A percentile compares a stretch with the other conserved stretches of the same genome.
phyloP scores from a whole-genome alignment of 805 yeast species.

The Pichia eremophila region DNA sequence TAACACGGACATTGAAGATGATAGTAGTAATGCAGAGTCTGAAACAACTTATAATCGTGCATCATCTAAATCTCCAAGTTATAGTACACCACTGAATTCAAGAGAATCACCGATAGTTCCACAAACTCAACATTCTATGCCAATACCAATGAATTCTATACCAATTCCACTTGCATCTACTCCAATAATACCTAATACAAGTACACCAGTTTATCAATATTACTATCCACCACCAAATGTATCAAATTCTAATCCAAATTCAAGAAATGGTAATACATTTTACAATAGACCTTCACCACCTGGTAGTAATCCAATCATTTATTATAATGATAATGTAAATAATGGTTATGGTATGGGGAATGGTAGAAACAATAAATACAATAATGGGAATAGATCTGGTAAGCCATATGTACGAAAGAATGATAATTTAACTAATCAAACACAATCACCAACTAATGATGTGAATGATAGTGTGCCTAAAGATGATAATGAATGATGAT shows the following conservation, averaged over 20 bases:
- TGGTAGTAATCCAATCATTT: background rate
- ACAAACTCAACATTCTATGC: background rate
- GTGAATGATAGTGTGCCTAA: background rate
- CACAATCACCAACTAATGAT: background rate
- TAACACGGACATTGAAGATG: background rate
- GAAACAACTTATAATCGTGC: background rate
- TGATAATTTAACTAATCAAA: background rate
- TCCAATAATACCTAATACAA: background rate
- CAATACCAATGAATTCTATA: background rate
- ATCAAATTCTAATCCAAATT: background rate
- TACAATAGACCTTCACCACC: background rate
- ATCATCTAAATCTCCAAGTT: background rate
- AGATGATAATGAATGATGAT: background rate
- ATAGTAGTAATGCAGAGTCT: background rate
- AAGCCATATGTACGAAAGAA: background rate
- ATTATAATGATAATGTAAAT: background rate
- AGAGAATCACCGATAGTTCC: background rate
- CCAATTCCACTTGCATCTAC: background rate
- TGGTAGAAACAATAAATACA: background rate
- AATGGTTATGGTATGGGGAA: background rate
- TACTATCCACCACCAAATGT: conserved; percentile 1
- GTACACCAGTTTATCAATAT: conserved; percentile 3
- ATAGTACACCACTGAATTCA: background rate
- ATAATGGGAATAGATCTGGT: background rate
- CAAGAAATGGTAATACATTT: background rate